Conservation (phyloP, 2,329 filamentous ascomycete genomes). For the Zymoseptoria ardabiliae region DNA sequence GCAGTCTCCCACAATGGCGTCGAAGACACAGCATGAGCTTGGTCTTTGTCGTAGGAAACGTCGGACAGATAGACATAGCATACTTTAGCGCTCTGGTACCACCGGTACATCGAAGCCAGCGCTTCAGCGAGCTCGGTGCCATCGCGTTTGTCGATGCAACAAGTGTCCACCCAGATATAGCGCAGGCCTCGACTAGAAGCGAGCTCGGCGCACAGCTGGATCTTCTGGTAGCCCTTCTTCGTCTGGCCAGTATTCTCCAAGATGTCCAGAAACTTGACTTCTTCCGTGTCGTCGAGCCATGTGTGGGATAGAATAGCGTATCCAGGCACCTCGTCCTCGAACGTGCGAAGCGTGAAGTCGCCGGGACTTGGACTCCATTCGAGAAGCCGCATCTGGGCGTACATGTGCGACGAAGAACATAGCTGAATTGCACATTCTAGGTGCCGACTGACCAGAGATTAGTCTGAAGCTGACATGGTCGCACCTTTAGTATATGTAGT, state of each 20-base stretch:
- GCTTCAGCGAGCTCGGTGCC: constrained; percentile 7
- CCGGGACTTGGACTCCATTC: no score
- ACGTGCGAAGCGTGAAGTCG: no score
- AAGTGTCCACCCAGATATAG: constrained; percentile 17
- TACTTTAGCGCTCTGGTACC: constrained; percentile 8
- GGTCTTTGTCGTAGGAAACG: neutral
- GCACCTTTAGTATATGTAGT: no score
- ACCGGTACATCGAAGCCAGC: constrained; percentile 15
- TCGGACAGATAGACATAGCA: constrained; percentile 13
- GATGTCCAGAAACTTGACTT: constrained; percentile 4
- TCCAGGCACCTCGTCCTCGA: neutral
- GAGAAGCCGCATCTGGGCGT: no score
- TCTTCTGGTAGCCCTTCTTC: constrained; percentile 1
- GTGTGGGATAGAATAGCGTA: constrained; percentile 32
- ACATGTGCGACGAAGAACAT: no score
- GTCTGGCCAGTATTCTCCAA: neutral
- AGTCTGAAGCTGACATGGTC: no score
- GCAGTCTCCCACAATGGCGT: neutral
- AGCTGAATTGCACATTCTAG: no score
- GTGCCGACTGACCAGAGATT: no score
- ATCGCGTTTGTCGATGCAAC: constrained; percentile 16
- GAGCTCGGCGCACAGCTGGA: constrained; percentile 1
- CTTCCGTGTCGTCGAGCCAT: constrained; percentile 16
- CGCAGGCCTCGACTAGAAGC: constrained; percentile 1
- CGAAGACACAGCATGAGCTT: neutral